These are phyloP conservation scores for Ascochyta rabiei DNA, from an alignment of 2,329 filamentous ascomycete genomes.

Conservation along the genomic window DNA sequence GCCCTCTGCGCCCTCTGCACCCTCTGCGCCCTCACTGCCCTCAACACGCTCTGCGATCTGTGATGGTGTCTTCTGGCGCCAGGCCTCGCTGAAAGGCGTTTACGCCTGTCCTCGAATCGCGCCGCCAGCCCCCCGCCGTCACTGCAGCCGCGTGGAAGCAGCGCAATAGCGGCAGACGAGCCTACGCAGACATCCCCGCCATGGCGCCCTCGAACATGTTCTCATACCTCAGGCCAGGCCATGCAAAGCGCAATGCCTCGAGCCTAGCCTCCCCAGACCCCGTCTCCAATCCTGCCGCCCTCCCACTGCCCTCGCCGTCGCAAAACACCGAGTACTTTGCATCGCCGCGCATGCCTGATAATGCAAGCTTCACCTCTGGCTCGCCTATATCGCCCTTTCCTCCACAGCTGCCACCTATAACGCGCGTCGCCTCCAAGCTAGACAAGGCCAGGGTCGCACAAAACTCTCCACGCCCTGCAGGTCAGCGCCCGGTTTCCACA, in stretches of 20 bases:
- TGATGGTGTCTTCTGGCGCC: conserved; percentile 35
- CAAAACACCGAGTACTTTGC: conserved; percentile 38
- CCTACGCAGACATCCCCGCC: conserved; percentile 15
- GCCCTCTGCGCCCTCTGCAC: conserved; percentile 1
- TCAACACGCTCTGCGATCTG: conserved; percentile 2
- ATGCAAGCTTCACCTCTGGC: conserved; percentile 34
- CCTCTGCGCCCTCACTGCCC: neutral
- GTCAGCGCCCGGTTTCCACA: conserved; percentile 18
- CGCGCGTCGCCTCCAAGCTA: conserved; percentile 46
- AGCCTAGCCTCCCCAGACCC: conserved; percentile 43
- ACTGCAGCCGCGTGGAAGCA: conserved; percentile 16
- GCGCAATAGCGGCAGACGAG: conserved; percentile 26
- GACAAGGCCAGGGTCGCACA: conserved; percentile 26
- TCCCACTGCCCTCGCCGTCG: conserved; percentile 37
- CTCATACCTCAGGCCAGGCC: conserved; percentile 47
- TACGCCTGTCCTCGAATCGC: conserved; percentile 4
- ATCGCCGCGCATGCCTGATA: conserved; percentile 41
- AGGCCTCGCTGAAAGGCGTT: conserved; percentile 46
- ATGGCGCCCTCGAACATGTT: conserved; percentile 51
- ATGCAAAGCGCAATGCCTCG: conserved; percentile 48
- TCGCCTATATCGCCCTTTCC: conserved; percentile 49
- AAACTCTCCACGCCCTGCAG: conserved; percentile 15
- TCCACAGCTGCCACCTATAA: conserved; percentile 48
- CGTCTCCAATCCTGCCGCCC: conserved; percentile 30
- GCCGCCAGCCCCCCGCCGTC: conserved; percentile 7